Percentiles rank a stretch among this genome's conserved stretches.
phyloP scores from a whole-genome alignment of 1,284 basidiomycete species.

The Papiliotrema fonsecae region DNA sequence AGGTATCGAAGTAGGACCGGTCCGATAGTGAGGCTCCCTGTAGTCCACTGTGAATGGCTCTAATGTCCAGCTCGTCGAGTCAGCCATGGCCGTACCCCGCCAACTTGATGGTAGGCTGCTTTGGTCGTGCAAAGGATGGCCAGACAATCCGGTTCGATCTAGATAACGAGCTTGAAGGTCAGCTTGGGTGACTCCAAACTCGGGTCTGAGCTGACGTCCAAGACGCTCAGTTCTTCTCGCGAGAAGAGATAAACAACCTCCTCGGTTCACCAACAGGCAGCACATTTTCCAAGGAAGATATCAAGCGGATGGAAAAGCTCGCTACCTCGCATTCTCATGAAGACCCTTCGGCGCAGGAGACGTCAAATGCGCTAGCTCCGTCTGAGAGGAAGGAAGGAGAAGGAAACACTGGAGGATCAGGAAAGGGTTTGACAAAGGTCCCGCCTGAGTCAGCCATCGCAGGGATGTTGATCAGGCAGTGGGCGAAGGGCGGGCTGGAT shows the following conservation, averaged over 20 bases:
- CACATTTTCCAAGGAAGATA: slow-evolving; percentile 57
- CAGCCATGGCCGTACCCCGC: slow-evolving; percentile 70
- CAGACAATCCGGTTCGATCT: slow-evolving; percentile 77
- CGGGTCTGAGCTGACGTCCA: slow-evolving; percentile 1
- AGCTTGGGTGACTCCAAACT: slow-evolving; percentile 23
- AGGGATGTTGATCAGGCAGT: slow-evolving; percentile 62
- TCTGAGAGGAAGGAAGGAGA: slow-evolving; percentile 36
- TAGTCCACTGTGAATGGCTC: not conserved
- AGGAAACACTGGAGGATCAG: slow-evolving; percentile 17
- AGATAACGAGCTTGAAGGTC: slow-evolving; percentile 94
- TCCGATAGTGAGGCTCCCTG: slow-evolving; percentile 63
- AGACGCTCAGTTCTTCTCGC: slow-evolving; percentile 87
- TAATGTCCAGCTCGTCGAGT: slow-evolving; percentile 35
- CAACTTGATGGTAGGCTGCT: slow-evolving; percentile 88
- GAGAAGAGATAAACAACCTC: slow-evolving; percentile 60
- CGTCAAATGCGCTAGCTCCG: slow-evolving; percentile 35
- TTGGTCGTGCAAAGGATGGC: slow-evolving; percentile 61
- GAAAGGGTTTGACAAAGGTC: slow-evolving; percentile 59
- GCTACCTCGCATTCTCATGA: slow-evolving; percentile 16
- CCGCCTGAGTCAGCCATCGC: slow-evolving; percentile 66
- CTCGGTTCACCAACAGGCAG: slow-evolving; percentile 59
- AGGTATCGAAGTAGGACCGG: slow-evolving; percentile 76
- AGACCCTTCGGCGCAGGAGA: slow-evolving; percentile 19
- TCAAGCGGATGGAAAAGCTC: slow-evolving; percentile 56
- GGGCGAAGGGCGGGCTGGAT: slow-evolving; percentile 55